Base-by-base conservation (phyloP, 2,329 filamentous ascomycete species). In the Scedosporium apiospermum region DNA sequence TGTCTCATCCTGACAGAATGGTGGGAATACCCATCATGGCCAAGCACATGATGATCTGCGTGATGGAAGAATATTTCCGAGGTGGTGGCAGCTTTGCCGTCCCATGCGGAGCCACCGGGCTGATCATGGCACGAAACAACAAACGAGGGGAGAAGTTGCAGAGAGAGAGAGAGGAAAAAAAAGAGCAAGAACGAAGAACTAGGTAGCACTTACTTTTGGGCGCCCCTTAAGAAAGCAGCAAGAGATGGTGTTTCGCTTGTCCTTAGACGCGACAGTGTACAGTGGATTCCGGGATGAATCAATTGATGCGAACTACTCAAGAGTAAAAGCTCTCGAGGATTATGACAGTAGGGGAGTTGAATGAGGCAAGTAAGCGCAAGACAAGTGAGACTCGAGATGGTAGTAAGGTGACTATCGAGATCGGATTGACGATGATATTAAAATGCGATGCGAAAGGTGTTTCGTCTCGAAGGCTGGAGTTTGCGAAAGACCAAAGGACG, bases 141-240 rank as follows among this genome's bases (percentile, higher is more conserved):
- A n/a, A 65, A 41, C 65, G 64, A 66, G 59, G 63, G 34, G 6
- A 10, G 34, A 14, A 3, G 6, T 3, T 14, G 34, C 34, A 67
- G 63, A 65, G 61, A 46, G 58, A 57, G 61, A 63, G 63, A 63
- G 64, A 63, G 60, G 64, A 60, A 60, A 30, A 55, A 65, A 66
- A 63, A 64, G 18, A 55, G 44, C 34, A 51, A 64, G 44, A 57
- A 58, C 62, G 55, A 57, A 44, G 30, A 53, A 21, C 63, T 38
- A 3, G 44, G 12, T 14, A 4, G 16, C 51, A 55, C 51, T 55
- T 55, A 55, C 51, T 55, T 55, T 55, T 55, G 51, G 51, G 51
- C 51, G 51, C 51, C 44, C 51, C 51, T 18, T 30, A 55, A 23
- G 51, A 55, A 55, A 55, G 21, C 51, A 55, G 21, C 18, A 55